phyloP scores from a whole-genome alignment of 1,284 basidiomycete species.

The Athelia psychrophila region DNA sequence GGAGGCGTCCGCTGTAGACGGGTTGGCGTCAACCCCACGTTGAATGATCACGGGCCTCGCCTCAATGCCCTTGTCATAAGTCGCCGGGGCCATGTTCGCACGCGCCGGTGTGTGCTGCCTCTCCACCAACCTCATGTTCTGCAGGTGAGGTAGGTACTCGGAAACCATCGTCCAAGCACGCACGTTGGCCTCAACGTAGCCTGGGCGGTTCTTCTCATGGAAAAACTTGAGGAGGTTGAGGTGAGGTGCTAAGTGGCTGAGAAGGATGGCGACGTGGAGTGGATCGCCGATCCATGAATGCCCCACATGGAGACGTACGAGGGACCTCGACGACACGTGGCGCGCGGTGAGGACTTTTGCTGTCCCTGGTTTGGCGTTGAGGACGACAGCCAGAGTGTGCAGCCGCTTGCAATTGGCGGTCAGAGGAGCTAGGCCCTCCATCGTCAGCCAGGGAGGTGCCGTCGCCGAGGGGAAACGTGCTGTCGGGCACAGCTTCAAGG shows the following conservation, averaged over 20 bases:
- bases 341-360: constrained; percentile 42
- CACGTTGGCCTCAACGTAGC: constrained; percentile 62
- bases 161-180: constrained; percentile 64
- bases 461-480: constrained; percentile 56
- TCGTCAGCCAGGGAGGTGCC: constrained; percentile 46
- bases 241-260: constrained; percentile 72
- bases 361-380: constrained; percentile 52
- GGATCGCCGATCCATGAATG: constrained; percentile 70
- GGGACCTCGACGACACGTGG: constrained; percentile 54
- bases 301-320: constrained; percentile 66
- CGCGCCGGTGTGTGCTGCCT: constrained; percentile 39
- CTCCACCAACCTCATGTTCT: constrained; percentile 60
- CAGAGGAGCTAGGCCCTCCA: constrained; percentile 59
- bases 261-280: constrained; percentile 61
- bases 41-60: constrained; percentile 47
- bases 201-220: constrained; percentile 69
- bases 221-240: constrained; percentile 70
- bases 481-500: constrained; percentile 60
- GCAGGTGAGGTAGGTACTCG: constrained; percentile 67
- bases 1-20: constrained; percentile 38
- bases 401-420: constrained; percentile 54
- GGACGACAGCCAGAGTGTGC: constrained; percentile 60
- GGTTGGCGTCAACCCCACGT: constrained; percentile 46
- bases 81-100: constrained; percentile 19
- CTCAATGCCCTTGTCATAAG: constrained; percentile 51